A percentile compares a stretch with the other conserved stretches of the same genome.
These are phyloP conservation scores for Cicer bijugum DNA, from an alignment of 306 rosid genomes.

Conservation along the genomic window DNA sequence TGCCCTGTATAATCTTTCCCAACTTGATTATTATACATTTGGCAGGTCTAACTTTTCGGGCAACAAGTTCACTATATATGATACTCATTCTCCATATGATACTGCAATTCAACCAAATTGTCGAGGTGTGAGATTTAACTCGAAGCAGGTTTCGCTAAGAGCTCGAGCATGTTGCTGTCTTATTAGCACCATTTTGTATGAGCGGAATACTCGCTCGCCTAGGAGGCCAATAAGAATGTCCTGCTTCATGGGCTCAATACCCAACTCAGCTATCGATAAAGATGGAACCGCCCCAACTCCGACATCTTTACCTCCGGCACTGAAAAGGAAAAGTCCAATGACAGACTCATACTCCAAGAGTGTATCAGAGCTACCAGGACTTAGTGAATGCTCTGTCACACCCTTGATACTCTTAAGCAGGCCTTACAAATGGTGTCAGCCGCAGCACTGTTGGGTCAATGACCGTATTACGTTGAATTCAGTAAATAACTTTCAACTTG, in stretches of 20 bases:
- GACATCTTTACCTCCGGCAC: slow-evolving; percentile 42
- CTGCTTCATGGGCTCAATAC: slow-evolving; percentile 63
- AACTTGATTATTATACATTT: slow-evolving; percentile 35
- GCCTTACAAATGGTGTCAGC: slow-evolving; percentile 76
- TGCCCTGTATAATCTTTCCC: neutral
- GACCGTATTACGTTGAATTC: slow-evolving; percentile 75
- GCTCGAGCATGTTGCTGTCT: slow-evolving; percentile 55
- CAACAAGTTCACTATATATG: slow-evolving; percentile 64
- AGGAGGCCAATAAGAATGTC: slow-evolving; percentile 69
- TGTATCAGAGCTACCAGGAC: slow-evolving; percentile 32
- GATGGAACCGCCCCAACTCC: slow-evolving; percentile 65
- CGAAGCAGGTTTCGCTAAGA: slow-evolving; percentile 61
- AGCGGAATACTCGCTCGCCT: slow-evolving; percentile 56
- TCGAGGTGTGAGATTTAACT: slow-evolving; percentile 51
- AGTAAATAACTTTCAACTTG: slow-evolving; percentile 77
- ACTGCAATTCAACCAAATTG: slow-evolving; percentile 33
- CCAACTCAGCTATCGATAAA: slow-evolving; percentile 61
- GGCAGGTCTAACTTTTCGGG: slow-evolving; percentile 73
- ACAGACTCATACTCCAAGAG: slow-evolving; percentile 41
- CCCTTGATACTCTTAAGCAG: slow-evolving; percentile 62
- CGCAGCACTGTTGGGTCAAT: slow-evolving; percentile 68
- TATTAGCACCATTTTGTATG: slow-evolving; percentile 52
- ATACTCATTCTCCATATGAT: slow-evolving; percentile 53
- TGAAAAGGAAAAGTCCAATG: slow-evolving; percentile 51
- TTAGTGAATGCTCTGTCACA: slow-evolving; percentile 45